A percentile compares a stretch with the other conserved stretches of the same genome.
phyloP scores from a whole-genome alignment of 805 yeast species.

The Pichia thaimueangensis region DNA sequence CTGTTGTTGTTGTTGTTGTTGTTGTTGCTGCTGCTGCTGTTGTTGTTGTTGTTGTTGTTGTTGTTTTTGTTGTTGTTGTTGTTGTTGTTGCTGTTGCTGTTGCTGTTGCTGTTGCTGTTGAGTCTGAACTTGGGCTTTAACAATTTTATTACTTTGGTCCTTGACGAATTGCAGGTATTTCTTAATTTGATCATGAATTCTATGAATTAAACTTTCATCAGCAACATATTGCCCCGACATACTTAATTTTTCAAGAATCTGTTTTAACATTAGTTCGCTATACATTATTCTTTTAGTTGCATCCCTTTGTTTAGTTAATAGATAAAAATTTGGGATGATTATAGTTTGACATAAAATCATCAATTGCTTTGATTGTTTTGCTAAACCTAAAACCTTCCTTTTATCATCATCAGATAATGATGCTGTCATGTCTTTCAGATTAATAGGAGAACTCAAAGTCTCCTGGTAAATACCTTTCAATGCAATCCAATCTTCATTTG shows the following conservation, averaged over 20 bases:
- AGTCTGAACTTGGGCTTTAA: slow-evolving; percentile 28
- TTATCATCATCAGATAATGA: slow-evolving; percentile 59
- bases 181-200: slow-evolving; percentile 64
- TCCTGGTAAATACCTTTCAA: slow-evolving; percentile 63
- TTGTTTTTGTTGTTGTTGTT: no score
- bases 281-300: slow-evolving; percentile 74
- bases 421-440: slow-evolving; percentile 59
- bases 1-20: slow-evolving; percentile 12
- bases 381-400: slow-evolving; percentile 47
- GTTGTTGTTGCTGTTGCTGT: slow-evolving; percentile 19
- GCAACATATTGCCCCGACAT: slow-evolving; percentile 49
- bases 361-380: slow-evolving; percentile 50
- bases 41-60: slow-evolving; percentile 11
- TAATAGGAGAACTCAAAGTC: slow-evolving; percentile 59
- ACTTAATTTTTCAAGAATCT: slow-evolving; percentile 63
- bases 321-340: slow-evolving; percentile 69
- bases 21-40: slow-evolving; percentile 24
- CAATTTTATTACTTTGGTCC: slow-evolving; percentile 37
- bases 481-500: slow-evolving; percentile 57
- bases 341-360: slow-evolving; percentile 62
- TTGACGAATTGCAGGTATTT: slow-evolving; percentile 70
- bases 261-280: slow-evolving; percentile 71
- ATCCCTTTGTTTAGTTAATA: slow-evolving; percentile 65
- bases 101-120: slow-evolving; percentile 17
- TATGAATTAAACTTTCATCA: slow-evolving; percentile 63